Evolutionary conservation across 202 grass and related monocot genomes (phyloP), one percentile per base, ranked within the genome.

Genomic region (Brachypodium distachyon): DNA sequence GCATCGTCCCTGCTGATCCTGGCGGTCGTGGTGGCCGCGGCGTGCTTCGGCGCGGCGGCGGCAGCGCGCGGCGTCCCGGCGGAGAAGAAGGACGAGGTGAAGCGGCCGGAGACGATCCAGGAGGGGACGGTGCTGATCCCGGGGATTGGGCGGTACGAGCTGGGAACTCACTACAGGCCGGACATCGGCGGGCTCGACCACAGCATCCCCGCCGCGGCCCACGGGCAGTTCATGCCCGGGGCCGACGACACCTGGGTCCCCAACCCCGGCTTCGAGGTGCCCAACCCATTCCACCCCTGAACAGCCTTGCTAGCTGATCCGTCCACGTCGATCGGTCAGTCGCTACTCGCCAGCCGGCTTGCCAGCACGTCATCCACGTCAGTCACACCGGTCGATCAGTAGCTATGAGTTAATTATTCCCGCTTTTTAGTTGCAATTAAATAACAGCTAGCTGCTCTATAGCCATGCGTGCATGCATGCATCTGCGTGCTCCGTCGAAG

Each of bases 221-320:
- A 28, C 7, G 77, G 38, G 19, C 81, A 96, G 73, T 96, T 36
- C 79, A 9, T 96, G 1, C 92, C 92, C 42, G 89, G 89, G 23
- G 73, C 61, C 12, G 89, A 96, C 62, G 92, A 96, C 74, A 89
- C 92, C 61, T 85, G 87, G 86, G 52, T 89, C 46, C 89, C 92
- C 48, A 96, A 96, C 77, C 89, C 89, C 3, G 89, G 89, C 73
- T 92, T 96, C 56, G 92, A 96, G 86, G 28, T 92, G 25, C 92
- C 92, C 52, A 96, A 89, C 67, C 92, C 92, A 34, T 89, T 94
- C 85, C 66, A 1, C 25, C 77, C 77, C 21, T 56, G 84, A n/a
- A n/a, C n/a, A n/a, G n/a, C n/a, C n/a, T n/a, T n/a, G n/a, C n/a
- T n/a, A n/a, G n/a, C n/a, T n/a, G n/a, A n/a, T n/a, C n/a, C n/a